phyloP scores from a whole-genome alignment of 352 stramenopile species.

The Phytophthora tubulina region DNA sequence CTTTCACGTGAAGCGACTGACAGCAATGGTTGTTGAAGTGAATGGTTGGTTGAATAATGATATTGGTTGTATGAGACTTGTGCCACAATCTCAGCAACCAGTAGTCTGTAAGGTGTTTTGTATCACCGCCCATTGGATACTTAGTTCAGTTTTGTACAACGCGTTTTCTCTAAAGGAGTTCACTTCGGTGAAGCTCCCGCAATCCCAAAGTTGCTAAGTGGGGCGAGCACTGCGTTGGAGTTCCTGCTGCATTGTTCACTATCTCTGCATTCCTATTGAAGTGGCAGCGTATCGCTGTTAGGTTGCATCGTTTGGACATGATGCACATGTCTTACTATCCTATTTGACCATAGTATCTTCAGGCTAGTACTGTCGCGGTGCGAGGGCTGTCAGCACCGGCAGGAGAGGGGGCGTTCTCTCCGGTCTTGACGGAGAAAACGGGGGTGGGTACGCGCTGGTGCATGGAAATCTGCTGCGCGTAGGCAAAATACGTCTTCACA shows the following conservation, averaged over 20 bases:
- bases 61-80: background rate
- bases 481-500: slow-evolving; percentile 76
- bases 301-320: slow-evolving; percentile 28
- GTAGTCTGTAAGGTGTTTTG: background rate
- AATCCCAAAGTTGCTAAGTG: background rate
- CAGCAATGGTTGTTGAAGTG: background rate
- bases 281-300: no score
- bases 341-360: slow-evolving; percentile 18
- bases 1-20: no score
- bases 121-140: background rate
- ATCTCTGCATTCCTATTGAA: background rate
- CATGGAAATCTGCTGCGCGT: slow-evolving; percentile 64
- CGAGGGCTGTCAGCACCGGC: slow-evolving; percentile 14
- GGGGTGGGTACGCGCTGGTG: slow-evolving; percentile 75
- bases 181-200: background rate
- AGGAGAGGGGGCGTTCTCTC: slow-evolving; percentile 26
- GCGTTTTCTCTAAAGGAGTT: no score
- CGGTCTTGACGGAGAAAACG: slow-evolving; percentile 58
- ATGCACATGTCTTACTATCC: slow-evolving; percentile 10
- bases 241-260: background rate
- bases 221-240: background rate
- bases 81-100: slow-evolving; percentile 1
- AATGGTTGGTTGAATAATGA: slow-evolving; percentile 14
- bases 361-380: slow-evolving; percentile 38
- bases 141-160: background rate